phyloP scores from a whole-genome alignment of 2,329 filamentous ascomycete genomes.

The Penicillium sp. region DNA sequence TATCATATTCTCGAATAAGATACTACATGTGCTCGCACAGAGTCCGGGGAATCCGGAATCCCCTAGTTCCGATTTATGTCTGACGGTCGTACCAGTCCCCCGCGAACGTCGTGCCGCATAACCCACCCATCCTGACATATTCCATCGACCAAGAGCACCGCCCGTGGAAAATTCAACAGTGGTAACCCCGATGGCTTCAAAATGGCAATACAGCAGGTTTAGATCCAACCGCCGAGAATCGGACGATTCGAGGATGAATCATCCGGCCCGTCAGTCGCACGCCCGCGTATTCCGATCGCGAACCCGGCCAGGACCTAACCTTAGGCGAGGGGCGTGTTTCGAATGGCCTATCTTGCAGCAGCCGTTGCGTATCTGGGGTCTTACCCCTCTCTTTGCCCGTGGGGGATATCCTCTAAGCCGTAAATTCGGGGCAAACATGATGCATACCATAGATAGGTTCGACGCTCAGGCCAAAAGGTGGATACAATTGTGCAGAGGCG shows the following conservation, averaged over 20 bases:
- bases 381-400: background rate
- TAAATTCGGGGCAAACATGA: background rate
- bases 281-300: constrained; percentile 12
- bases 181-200: constrained; percentile 6
- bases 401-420: background rate
- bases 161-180: constrained; percentile 3
- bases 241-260: constrained; percentile 18
- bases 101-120: background rate
- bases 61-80: constrained; percentile 1
- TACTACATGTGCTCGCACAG: constrained; percentile 1
- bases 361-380: background rate
- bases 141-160: background rate
- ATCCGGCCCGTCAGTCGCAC: constrained; percentile 8
- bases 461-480: constrained; percentile 21
- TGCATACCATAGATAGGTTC: constrained; percentile 2
- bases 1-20: background rate
- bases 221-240: constrained; percentile 17
- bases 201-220: background rate
- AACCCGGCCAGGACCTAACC: constrained; percentile 14
- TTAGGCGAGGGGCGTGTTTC: background rate
- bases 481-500: constrained; percentile 8
- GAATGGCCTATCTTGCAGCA: background rate
- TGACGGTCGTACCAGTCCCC: background rate
- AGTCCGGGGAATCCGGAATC: too few species aligned
- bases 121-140: background rate